Percentiles rank a stretch among this genome's conserved stretches.
Evolutionary conservation across 805 yeast species (phyloP).

Genomic region (Schwanniomyces vanrijiae): DNA sequence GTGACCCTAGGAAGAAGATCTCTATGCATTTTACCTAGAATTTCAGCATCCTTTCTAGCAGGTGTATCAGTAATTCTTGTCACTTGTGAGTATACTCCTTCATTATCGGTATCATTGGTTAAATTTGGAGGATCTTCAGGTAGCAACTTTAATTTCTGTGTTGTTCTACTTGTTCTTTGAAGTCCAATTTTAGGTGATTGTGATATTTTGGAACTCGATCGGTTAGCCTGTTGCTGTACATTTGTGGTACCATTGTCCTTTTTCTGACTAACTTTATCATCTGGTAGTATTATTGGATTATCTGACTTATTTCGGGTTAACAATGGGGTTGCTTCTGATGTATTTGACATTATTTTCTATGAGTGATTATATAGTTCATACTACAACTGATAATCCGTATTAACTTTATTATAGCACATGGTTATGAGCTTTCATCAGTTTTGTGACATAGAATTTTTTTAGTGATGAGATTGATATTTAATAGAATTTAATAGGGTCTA

Average conservation of each 20-base stretch:
- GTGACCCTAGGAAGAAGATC: conserved; percentile 89
- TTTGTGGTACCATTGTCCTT: neutral
- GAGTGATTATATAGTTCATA: neutral
- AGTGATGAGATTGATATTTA: conserved; percentile 2
- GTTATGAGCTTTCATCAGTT: neutral
- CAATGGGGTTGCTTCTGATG: conserved; percentile 11
- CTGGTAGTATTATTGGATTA: conserved; percentile 10
- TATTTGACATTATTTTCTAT: neutral
- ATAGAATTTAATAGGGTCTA: neutral
- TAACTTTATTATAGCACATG: neutral
- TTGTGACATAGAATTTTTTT: conserved; percentile 1
- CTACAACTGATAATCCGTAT: neutral
- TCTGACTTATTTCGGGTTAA: conserved; percentile 8
- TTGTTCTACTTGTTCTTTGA: conserved; percentile 72
- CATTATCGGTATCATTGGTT: conserved; percentile 27
- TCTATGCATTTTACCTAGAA: conserved; percentile 83
- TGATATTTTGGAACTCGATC: conserved; percentile 25
- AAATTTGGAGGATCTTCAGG: conserved; percentile 44
- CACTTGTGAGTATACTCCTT: conserved; percentile 78
- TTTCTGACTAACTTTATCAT: neutral
- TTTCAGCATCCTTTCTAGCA: conserved; percentile 92
- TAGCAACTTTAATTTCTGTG: conserved; percentile 68
- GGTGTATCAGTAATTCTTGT: conserved; percentile 80
- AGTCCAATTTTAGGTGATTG: conserved; percentile 58
- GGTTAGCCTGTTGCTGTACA: conserved; percentile 19